Base-by-base conservation (phyloP, 2,329 filamentous ascomycete genomes). In the Fusarium sp. region DNA sequence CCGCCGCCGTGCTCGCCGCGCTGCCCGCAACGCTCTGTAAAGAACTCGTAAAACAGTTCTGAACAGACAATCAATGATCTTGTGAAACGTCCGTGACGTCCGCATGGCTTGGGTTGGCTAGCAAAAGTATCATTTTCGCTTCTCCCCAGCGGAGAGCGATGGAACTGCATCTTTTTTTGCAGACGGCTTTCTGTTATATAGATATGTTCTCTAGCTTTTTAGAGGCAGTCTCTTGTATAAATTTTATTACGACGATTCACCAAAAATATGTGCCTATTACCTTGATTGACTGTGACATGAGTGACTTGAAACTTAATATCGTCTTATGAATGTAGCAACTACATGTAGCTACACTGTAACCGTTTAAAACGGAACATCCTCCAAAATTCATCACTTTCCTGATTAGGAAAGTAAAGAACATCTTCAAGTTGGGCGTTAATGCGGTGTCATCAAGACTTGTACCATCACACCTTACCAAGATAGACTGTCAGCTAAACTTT, bases 161-260 rank as follows among this genome's bases (percentile, higher is more conserved):
- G 60, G 51, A 61, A 62, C 56, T 56, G 58, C 70, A 66, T 66
- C 68, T 59, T 38, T 47, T 47, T 65, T 48, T 51, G 29, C 55
- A 72, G 59, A 73, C 65, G 61, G 53, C 51, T 69, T 75, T 69
- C 71, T 74, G 67, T 75, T 74, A 75, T 63, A 74, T 74, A 75
- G 72, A 74, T 69, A 66, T 72, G 72, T 45, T 56, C 60, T 48
- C 62, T 73, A 67, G 18, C 48, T 45, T 70, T 70, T 62, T 68
- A 61, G 72, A 48, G 59, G 43, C 58, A 67, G 52, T 74, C 70
- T 73, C 61, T 43, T 73, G 71, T 74, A 74, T 74, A 74, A 74
- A 73, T 61, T 71, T 71, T 71, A 65, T 65, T 65, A 69, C 65
- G 65, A 69, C 64, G 58, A 64, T 54, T 49, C 18, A 64, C 24